Base-by-base conservation (phyloP, 2,329 filamentous ascomycete genomes). In the Xylariaceae sp. region DNA sequence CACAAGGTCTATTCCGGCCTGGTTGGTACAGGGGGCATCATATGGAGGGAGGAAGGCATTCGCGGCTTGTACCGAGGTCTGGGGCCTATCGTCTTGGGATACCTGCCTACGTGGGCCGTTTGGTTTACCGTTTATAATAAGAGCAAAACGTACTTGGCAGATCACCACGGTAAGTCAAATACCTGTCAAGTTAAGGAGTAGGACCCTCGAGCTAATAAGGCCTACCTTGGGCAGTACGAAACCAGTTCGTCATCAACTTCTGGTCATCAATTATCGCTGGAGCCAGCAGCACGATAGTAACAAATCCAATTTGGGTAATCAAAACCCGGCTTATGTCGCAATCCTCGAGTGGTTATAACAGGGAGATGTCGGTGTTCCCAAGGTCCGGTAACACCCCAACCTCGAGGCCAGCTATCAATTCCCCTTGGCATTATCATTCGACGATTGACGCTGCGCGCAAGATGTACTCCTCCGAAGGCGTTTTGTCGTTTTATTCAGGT, bases 271-370 rank as follows among this genome's bases (percentile, higher is more conserved):
- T 99, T 56, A 83, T 92, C 51, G 94, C 93, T 20, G 94, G 94
- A 47, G 92, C 86, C 57, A 96, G 89, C 75, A 97, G 92, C 62
- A 99, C 94, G 3, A 81, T 97, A 59, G 89, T 88, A 58, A 99
- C 94, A 20, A 99, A 97, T 72, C 94, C 94, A 1, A 99, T 99
- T 57, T 99, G 94, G 94, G 94, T 99, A 30, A 96, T 99, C 77
- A 99, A 99, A 75, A 99, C 94, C 42, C 83, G 94, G 62, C 83
- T 99, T 64, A 97, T 97, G 94, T 96, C 94, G 30, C 94, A 97
- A 76, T 88, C 67, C 69, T 81, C 71, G 68, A 70, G 66, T 57
- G 77, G 72, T 69, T 73, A 68, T 71, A 77, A 73, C 68, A 77
- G 69, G 67, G 77, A 72, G 13, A 73, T 76, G 59, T 76, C 74